Evolutionary conservation across 176 grass and related monocot species (phyloP).

Genomic region (Melocanna baccifera): DNA sequence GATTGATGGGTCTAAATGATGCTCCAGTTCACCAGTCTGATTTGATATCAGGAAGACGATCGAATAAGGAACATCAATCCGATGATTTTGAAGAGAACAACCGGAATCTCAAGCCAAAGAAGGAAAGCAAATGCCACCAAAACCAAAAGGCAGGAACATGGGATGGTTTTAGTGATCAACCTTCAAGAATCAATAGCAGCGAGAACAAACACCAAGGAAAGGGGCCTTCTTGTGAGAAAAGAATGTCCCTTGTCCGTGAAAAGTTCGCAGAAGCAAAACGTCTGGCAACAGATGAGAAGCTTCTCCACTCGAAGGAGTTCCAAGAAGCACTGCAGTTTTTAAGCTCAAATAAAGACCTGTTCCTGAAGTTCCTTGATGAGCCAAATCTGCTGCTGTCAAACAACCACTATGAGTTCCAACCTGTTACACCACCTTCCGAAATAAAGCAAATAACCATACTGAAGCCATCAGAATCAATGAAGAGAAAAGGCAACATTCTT

Average conservation of each 20-base stretch:
- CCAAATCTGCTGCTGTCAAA: constrained; percentile 61
- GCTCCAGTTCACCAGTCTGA: constrained; percentile 43
- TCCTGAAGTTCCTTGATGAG: constrained; percentile 89
- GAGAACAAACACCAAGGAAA: constrained; percentile 36
- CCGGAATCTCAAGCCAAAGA: constrained; percentile 38
- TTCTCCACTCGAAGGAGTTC: constrained; percentile 88
- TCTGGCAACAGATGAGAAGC: constrained; percentile 75
- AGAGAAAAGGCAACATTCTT: constrained; percentile 39
- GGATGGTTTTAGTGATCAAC: constrained; percentile 30
- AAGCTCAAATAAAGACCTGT: constrained; percentile 91
- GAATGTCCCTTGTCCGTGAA: constrained; percentile 74
- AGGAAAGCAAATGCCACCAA: constrained; percentile 41
- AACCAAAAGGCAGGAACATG: constrained; percentile 21
- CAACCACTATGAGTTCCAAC: constrained; percentile 40
- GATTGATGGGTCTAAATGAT: constrained; percentile 83
- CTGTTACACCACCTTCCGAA: constrained; percentile 46
- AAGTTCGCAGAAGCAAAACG: constrained; percentile 92
- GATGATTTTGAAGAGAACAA: constrained; percentile 27
- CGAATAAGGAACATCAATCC: constrained; percentile 24
- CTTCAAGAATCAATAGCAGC: constrained; percentile 32
- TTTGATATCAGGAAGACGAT: not conserved
- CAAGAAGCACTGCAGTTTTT: constrained; percentile 88
- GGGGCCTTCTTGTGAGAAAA: constrained; percentile 57
- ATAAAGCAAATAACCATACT: constrained; percentile 84
- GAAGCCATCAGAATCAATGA: constrained; percentile 67